A percentile compares a stretch with the other conserved stretches of the same genome.
phyloP scores from a whole-genome alignment of 2,329 filamentous ascomycete genomes.

The Penicillium occitanis region DNA sequence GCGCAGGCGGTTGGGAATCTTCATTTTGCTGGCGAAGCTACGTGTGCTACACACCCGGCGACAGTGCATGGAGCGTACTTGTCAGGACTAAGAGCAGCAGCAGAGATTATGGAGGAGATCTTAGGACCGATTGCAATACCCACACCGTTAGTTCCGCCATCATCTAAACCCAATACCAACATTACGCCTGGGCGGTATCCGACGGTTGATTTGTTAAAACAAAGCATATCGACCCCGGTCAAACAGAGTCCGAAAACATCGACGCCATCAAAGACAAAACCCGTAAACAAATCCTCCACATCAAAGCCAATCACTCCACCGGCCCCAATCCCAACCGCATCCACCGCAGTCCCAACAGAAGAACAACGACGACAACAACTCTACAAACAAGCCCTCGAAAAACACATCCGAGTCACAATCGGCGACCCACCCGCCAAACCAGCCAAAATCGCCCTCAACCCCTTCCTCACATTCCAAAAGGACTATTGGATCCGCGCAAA shows the following conservation, averaged over 20 bases:
- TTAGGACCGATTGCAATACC: constrained; percentile 79
- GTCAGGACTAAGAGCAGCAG: constrained; percentile 84
- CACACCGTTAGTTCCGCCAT: constrained; percentile 64
- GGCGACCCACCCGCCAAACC: constrained; percentile 72
- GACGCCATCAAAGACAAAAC: neutral
- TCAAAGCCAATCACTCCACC: constrained; percentile 9
- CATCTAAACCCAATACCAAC: neutral
- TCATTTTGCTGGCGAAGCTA: constrained; percentile 95
- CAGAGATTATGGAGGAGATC: constrained; percentile 77
- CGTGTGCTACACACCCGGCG: constrained; percentile 90
- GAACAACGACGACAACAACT: constrained; percentile 35
- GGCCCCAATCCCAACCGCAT: constrained; percentile 19
- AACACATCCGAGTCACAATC: constrained; percentile 59
- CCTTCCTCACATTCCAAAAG: constrained; percentile 87
- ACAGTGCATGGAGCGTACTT: constrained; percentile 97
- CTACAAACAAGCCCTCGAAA: constrained; percentile 59
- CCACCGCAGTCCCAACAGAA: neutral
- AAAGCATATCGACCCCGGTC: neutral
- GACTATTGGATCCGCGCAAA: constrained; percentile 64
- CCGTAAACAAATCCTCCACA: neutral
- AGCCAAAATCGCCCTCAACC: constrained; percentile 72
- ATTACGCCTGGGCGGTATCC: constrained; percentile 2
- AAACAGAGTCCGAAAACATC: neutral
- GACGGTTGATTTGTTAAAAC: neutral
- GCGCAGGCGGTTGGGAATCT: constrained; percentile 79